Evolutionary conservation across 2,329 filamentous ascomycete genomes (phyloP).

Genomic region (Scedosporium apiospermum): DNA sequence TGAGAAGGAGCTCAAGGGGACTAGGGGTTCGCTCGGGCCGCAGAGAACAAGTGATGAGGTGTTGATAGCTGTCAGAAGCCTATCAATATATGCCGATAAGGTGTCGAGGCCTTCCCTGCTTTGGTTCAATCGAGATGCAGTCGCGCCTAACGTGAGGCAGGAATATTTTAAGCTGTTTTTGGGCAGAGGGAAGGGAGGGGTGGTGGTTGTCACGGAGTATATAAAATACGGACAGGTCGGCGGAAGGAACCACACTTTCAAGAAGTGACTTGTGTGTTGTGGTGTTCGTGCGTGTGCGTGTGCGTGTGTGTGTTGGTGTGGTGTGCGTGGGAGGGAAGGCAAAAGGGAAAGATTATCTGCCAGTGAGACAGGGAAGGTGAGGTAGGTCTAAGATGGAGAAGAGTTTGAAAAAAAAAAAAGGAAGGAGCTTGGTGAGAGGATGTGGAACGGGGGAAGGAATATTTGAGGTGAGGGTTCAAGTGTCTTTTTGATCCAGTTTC

Average conservation of each 20-base stretch:
- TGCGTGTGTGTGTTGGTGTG: too few species aligned
- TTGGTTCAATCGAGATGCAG: slow-evolving; percentile 31
- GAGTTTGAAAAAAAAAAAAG: neutral
- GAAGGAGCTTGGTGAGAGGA: neutral
- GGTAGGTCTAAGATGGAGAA: neutral
- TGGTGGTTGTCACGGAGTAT: neutral
- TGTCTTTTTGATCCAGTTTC: neutral
- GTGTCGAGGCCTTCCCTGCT: slow-evolving; percentile 4
- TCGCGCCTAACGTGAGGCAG: slow-evolving; percentile 43
- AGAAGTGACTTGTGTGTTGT: slow-evolving; percentile 6
- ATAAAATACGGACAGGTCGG: slow-evolving; percentile 1
- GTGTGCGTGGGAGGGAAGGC: slow-evolving; percentile 6
- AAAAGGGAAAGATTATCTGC: slow-evolving; percentile 8
- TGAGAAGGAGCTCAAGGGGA: neutral
- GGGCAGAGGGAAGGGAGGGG: slow-evolving; percentile 13
- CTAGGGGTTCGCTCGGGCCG: slow-evolving; percentile 13
- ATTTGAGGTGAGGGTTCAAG: neutral
- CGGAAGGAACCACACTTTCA: slow-evolving; percentile 20
- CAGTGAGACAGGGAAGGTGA: slow-evolving; percentile 7
- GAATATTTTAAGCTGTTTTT: slow-evolving; percentile 11
- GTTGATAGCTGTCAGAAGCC: slow-evolving; percentile 7
- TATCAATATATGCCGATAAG: slow-evolving; percentile 13
- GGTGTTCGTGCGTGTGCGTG: neutral
- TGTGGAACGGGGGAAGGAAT: slow-evolving; percentile 1
- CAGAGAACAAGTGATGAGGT: neutral